phyloP scores from a whole-genome alignment of 345 rosid genomes.

The Psidium friedrichsthalianum region DNA sequence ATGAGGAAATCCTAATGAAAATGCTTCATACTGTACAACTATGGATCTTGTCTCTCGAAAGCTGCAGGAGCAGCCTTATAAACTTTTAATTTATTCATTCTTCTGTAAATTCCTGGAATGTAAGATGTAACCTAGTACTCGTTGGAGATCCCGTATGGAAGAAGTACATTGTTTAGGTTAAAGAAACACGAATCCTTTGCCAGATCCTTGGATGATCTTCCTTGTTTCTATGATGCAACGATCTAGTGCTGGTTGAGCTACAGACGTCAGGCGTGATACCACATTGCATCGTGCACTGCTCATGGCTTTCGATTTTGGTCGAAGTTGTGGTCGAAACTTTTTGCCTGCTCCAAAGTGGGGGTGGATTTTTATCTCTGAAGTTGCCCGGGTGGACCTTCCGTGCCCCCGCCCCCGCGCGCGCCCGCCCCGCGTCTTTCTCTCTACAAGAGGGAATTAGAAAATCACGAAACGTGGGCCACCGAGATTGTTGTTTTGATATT shows the following conservation, averaged over 20 bases:
- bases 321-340: background rate
- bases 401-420: no score
- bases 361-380: background rate
- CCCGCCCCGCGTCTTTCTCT: no score
- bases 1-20: background rate
- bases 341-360: background rate
- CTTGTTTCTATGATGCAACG: background rate
- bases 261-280: background rate
- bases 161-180: background rate
- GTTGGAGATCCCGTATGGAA: background rate
- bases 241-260: background rate
- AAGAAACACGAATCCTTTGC: background rate
- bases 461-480: conserved; percentile 2
- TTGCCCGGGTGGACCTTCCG: background rate
- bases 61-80: conserved; percentile 12
- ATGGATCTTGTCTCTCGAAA: conserved; percentile 2
- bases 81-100: conserved; percentile 19
- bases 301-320: background rate
- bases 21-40: background rate
- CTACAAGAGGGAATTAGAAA: background rate
- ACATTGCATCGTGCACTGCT: background rate
- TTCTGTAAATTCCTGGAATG: conserved; percentile 40
- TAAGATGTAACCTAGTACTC: conserved; percentile 13
- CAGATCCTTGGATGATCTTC: background rate
- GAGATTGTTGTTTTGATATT: background rate